phyloP scores from a whole-genome alignment of 1,284 basidiomycete genomes.

The Clitocybe nebularis region DNA sequence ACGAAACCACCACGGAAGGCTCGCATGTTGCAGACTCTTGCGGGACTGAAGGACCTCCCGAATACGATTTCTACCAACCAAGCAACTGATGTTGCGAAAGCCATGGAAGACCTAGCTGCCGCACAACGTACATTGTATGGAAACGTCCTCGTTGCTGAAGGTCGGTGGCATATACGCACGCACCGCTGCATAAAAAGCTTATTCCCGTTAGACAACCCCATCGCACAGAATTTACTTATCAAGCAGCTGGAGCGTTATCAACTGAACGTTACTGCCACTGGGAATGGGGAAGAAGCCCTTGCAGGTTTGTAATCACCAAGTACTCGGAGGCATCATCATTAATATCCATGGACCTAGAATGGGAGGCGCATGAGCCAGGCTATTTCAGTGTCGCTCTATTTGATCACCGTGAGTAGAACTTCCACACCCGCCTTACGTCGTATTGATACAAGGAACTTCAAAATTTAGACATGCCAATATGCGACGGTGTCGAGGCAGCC shows the following conservation, averaged over 20 bases:
- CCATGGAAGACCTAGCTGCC: constrained; percentile 41
- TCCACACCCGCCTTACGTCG: not conserved
- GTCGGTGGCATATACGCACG: constrained; percentile 25
- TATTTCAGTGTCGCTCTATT: constrained; percentile 67
- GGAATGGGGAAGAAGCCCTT: constrained; percentile 65
- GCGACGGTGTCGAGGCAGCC: constrained; percentile 69
- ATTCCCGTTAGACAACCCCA: constrained; percentile 50
- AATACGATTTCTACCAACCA: constrained; percentile 35
- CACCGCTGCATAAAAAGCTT: not conserved
- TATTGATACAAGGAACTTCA: not conserved
- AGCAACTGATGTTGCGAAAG: constrained; percentile 33
- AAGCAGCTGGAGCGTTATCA: constrained; percentile 62
- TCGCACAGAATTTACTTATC: constrained; percentile 60
- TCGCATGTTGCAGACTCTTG: constrained; percentile 58
- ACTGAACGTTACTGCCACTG: constrained; percentile 55
- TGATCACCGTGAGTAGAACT: constrained; percentile 54
- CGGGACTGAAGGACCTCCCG: constrained; percentile 52
- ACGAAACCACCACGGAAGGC: constrained; percentile 64
- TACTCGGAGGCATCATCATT: not conserved
- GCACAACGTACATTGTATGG: constrained; percentile 55
- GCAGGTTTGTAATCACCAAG: constrained; percentile 32
- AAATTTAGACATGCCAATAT: constrained; percentile 64
- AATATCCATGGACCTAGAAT: constrained; percentile 36
- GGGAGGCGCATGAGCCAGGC: constrained; percentile 62
- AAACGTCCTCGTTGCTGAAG: constrained; percentile 68